Evolutionary conservation across 2,329 filamentous ascomycete genomes (phyloP), one percentile per base, ranked within the genome.

Genomic region (Hortaea werneckii): DNA sequence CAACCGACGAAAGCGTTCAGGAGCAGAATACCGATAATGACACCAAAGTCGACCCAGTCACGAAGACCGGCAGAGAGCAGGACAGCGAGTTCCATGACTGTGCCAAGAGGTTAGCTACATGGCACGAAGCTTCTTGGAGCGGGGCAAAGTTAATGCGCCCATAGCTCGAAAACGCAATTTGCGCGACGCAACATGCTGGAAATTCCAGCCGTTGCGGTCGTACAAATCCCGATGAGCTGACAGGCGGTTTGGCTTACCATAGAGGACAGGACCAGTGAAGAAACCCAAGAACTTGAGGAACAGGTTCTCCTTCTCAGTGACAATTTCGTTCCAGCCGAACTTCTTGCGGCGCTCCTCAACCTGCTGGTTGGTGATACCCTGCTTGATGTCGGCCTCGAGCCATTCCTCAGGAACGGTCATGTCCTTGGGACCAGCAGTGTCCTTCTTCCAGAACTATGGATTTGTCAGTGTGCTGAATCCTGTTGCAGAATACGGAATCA

Each of bases 1-100:
- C 82, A 87, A 72, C 83, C 83, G 65, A 86, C 83, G 53, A 81
- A 70, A 54, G 83, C 83, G 70, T 87, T 87, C 52, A 87, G 79
- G 62, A 82, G 58, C 46, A 87, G 71, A 66, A 87, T 87, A 72
- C 77, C 83, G 58, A 82, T 78, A 64, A 87, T 87, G 65, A 87
- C 81, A 76, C 82, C 82, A 56, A 86, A 76, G 71, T 87, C 83
- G 54, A 85, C 76, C 82, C 82, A 87, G 68, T 85, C 81, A 64
- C 76, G 75, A 53, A 87, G 79, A 76, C 82, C 83, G 62, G 80
- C 80, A 57, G 83, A 82, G 58, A 87, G 73, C 44, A 85, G 68
- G 60, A 83, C 83, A 69, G 83, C 83, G 61, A 85, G 64, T 75
- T 87, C 82, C 83, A 87, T 87, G 64, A 86, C 81, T 82, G 53